Evolutionary conservation across 2,329 filamentous ascomycete species (phyloP).

Genomic region (Nothophoma quercina): DNA sequence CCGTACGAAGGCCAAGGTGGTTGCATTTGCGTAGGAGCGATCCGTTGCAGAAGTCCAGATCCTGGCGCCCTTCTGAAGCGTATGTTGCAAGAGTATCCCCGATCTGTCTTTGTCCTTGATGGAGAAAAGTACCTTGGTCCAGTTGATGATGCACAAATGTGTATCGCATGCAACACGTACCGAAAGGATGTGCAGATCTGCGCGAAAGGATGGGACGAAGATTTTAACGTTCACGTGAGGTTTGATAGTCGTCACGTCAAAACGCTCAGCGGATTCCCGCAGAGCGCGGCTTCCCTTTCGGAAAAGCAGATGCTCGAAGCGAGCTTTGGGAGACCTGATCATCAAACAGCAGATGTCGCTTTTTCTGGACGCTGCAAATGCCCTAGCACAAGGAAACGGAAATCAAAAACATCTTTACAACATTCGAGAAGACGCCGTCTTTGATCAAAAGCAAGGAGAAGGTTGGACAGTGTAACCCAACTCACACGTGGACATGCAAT

Average conservation of each 20-base stretch:
- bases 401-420: background rate
- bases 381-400: slow-evolving; percentile 8
- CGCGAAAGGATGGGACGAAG: no score
- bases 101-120: no score
- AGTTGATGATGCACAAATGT: no score
- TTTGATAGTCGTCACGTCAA: no score
- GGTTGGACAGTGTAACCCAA: no score
- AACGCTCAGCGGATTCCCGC: slow-evolving; percentile 16
- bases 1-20: background rate
- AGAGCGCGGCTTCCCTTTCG: slow-evolving; percentile 13
- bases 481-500: no score
- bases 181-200: background rate
- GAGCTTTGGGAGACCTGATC: background rate
- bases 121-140: no score
- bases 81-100: background rate
- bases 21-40: background rate
- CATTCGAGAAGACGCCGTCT: background rate
- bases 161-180: background rate
- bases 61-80: background rate
- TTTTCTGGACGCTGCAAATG: background rate
- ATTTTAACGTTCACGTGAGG: no score
- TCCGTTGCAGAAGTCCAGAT: background rate
- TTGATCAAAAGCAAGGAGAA: background rate
- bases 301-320: slow-evolving; percentile 17
- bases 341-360: background rate